Conservation (phyloP, 208 protist genomes). For the Balamuthia mandrillaris region DNA sequence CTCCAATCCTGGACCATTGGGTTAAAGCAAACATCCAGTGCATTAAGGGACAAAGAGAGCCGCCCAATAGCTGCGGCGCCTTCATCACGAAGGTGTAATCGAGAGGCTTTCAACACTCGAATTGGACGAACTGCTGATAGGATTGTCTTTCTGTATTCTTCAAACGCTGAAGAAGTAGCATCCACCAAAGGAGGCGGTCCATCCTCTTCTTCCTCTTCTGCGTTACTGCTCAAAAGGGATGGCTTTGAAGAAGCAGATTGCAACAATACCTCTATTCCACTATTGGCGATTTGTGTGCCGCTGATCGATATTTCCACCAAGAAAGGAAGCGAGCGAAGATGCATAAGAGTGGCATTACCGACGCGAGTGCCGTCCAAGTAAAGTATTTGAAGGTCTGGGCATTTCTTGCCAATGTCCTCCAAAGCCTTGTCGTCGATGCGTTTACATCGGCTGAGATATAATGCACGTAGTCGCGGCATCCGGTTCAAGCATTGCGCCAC, state of each 20-base stretch:
- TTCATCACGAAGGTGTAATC: neutral
- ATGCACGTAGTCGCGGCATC: neutral
- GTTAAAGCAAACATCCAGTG: conserved; percentile 24
- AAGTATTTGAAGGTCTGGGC: neutral
- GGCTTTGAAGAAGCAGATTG: too few relatives aligned
- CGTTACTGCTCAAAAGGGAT: too few relatives aligned
- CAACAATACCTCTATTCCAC: neutral
- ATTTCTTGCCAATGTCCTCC: neutral
- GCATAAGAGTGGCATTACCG: conserved; percentile 3
- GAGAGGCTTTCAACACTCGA: neutral
- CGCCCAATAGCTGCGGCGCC: neutral
- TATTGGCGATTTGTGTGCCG: neutral
- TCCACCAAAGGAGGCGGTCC: too few relatives aligned
- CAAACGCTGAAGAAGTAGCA: neutral
- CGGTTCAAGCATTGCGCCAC: neutral
- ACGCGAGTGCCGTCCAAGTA: neutral
- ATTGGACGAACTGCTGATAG: neutral
- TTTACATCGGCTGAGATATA: conserved; percentile 10
- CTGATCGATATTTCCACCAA: neutral
- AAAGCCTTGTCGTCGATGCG: conserved; percentile 5
- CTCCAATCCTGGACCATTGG: neutral
- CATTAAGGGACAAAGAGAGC: neutral
- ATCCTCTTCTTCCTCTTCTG: too few relatives aligned
- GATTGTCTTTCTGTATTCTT: neutral
- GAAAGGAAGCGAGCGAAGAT: neutral